These are phyloP conservation scores for Nicotiana attenuata DNA, from an alignment of 257 asterid genomes.

Conservation along the genomic window DNA sequence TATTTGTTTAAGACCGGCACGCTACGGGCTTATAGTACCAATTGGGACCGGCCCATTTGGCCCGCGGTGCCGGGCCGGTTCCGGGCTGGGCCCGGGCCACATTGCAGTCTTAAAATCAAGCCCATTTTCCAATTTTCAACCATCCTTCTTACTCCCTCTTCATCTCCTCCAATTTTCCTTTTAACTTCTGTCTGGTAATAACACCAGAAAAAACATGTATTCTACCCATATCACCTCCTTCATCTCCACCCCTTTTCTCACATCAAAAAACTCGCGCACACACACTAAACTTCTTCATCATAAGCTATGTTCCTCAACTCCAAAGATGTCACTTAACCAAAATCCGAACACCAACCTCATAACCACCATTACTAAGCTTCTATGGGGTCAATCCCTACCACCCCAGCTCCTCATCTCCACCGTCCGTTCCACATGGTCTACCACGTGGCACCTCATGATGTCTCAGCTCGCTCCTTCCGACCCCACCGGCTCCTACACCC, in stretches of 20 bases:
- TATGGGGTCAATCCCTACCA: constrained; percentile 88
- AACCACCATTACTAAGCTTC: constrained; percentile 59
- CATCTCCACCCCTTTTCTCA: neutral
- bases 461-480: constrained; percentile 97
- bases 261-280: neutral
- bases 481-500: constrained; percentile 64
- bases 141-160: neutral
- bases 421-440: constrained; percentile 90
- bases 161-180: neutral
- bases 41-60: no score
- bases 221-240: neutral
- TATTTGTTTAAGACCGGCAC: no score
- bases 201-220: neutral
- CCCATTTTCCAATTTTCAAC: no score
- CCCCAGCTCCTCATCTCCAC: constrained; percentile 88
- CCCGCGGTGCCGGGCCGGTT: no score
- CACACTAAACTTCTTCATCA: neutral
- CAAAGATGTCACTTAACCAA: constrained; percentile 19
- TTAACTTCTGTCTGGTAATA: neutral
- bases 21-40: no score
- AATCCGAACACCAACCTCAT: constrained; percentile 41
- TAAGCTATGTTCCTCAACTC: neutral
- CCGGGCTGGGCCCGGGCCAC: no score
- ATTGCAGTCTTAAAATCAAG: no score
- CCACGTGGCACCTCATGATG: constrained; percentile 95